phyloP scores from a whole-genome alignment of 1,284 basidiomycete species.

The Cutaneotrichosporon daszewskae region DNA sequence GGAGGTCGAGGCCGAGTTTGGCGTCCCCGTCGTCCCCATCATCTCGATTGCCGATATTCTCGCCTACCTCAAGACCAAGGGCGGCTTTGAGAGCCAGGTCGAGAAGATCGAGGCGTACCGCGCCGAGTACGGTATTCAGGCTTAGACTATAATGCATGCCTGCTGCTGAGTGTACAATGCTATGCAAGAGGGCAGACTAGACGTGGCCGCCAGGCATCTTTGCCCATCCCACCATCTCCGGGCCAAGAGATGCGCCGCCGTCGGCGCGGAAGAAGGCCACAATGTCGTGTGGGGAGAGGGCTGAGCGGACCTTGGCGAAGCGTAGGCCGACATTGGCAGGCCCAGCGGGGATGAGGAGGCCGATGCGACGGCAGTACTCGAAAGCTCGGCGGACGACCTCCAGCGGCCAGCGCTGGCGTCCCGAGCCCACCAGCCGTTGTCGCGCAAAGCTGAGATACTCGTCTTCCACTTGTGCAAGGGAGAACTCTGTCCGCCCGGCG shows the following conservation, averaged over 20 bases:
- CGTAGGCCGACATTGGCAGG: slow-evolving; percentile 25
- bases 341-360: slow-evolving; percentile 36
- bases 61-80: slow-evolving; percentile 67
- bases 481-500: slow-evolving; percentile 58
- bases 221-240: slow-evolving; percentile 45
- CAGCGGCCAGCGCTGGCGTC: slow-evolving; percentile 40
- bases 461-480: slow-evolving; percentile 45
- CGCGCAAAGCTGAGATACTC: slow-evolving; percentile 46
- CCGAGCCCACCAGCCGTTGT: slow-evolving; percentile 44
- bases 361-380: slow-evolving; percentile 32
- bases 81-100: slow-evolving; percentile 59
- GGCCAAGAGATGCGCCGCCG: slow-evolving; percentile 35
- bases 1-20: slow-evolving; percentile 73
- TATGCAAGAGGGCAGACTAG: too few species aligned
- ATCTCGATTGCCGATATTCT: slow-evolving; percentile 79
- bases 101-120: slow-evolving; percentile 74
- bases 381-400: slow-evolving; percentile 40
- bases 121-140: slow-evolving; percentile 62
- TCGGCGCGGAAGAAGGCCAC: slow-evolving; percentile 45
- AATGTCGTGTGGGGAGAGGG: slow-evolving; percentile 41
- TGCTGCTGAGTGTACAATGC: too few species aligned
- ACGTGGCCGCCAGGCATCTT: slow-evolving; percentile 43
- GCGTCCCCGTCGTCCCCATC: slow-evolving; percentile 67
- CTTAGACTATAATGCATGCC: slow-evolving; percentile 2
- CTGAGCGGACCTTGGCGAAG: slow-evolving; percentile 41